Evolutionary conservation across 441 rosid genomes (phyloP).

Genomic region (Gossypium gossypioides): DNA sequence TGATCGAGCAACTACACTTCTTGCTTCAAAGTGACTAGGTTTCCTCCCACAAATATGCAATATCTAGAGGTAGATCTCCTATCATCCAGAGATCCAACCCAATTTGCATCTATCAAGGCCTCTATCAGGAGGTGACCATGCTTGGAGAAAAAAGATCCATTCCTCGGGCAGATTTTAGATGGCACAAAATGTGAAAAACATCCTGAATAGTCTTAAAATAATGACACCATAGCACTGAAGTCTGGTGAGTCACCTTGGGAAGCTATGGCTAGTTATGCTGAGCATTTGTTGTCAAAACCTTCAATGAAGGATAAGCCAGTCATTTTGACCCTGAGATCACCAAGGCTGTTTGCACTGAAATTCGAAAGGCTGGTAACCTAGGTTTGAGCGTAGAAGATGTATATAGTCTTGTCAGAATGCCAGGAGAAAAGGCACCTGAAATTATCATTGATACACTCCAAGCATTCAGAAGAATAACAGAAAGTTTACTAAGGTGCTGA

Average conservation of each 20-base stretch:
- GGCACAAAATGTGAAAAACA: no score
- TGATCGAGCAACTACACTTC: no score
- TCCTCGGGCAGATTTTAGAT: no score
- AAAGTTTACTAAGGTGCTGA: no score
- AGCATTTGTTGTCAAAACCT: constrained; percentile 30
- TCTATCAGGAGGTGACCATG: no score
- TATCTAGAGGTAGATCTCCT: no score
- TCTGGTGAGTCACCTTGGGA: constrained; percentile 21
- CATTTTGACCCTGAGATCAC: constrained; percentile 39
- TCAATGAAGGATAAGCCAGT: constrained; percentile 24
- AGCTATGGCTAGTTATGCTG: constrained; percentile 35
- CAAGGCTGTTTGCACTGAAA: constrained; percentile 39
- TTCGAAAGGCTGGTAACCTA: constrained; percentile 83
- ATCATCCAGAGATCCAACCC: no score
- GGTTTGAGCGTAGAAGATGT: constrained; percentile 46
- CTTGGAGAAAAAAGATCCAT: no score
- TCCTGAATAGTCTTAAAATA: constrained; percentile 21
- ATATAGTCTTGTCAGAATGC: constrained; percentile 20
- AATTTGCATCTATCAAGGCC: no score
- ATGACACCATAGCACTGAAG: constrained; percentile 31
- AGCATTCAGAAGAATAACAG: constrained; percentile 43
- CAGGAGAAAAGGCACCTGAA: constrained; percentile 33
- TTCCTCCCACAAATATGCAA: no score
- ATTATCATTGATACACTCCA: constrained; percentile 60
- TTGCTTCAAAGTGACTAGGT: no score